These are phyloP conservation scores for Diaporthe amygdali DNA, from an alignment of 2,329 filamentous ascomycete genomes.

Conservation along the genomic window DNA sequence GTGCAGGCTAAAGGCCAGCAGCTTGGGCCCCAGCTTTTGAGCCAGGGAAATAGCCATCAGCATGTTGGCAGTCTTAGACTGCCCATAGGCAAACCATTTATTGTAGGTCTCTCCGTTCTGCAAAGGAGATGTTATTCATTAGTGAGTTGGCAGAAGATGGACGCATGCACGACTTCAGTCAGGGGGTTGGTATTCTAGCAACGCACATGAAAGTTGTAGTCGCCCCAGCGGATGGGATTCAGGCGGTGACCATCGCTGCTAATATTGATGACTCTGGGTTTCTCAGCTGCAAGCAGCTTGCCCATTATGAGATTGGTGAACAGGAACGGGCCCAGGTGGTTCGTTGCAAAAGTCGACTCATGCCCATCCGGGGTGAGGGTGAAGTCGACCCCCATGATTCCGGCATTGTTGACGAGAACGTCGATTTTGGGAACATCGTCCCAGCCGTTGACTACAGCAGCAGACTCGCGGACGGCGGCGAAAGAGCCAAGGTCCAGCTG, in stretches of 20 bases:
- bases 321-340: slow-evolving; percentile 52
- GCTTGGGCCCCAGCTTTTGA: slow-evolving; percentile 17
- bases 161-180: no score
- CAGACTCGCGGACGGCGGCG: slow-evolving; percentile 40
- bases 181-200: not conserved
- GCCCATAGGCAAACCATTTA: slow-evolving; percentile 31
- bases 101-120: slow-evolving; percentile 13
- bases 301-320: slow-evolving; percentile 49
- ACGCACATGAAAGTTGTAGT: slow-evolving; percentile 27
- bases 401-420: slow-evolving; percentile 35
- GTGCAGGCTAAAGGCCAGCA: not conserved
- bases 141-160: no score
- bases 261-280: slow-evolving; percentile 45
- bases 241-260: slow-evolving; percentile 39
- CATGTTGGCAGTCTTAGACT: slow-evolving; percentile 37
- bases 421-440: no score
- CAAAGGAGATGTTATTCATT: not conserved
- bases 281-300: slow-evolving; percentile 42
- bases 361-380: slow-evolving; percentile 45
- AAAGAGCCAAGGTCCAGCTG: slow-evolving; percentile 44
- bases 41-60: slow-evolving; percentile 31
- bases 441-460: no score
- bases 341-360: slow-evolving; percentile 49
- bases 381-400: slow-evolving; percentile 37
- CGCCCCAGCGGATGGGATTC: slow-evolving; percentile 37